Base-by-base conservation (phyloP, 164 flowering plant species). In the Umbellularia californica region DNA sequence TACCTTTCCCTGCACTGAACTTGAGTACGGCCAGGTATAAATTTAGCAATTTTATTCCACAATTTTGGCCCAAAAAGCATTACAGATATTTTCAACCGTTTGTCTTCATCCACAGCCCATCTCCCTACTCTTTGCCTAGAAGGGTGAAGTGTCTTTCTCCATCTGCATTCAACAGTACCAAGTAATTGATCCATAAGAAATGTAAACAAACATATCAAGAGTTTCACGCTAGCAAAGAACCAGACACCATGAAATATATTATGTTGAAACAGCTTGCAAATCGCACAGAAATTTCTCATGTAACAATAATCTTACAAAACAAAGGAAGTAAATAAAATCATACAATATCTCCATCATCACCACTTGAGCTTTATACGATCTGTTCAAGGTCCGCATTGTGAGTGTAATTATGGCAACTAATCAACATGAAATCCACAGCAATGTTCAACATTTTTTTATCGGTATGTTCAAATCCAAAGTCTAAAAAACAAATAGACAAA, bases 1-100 rank as follows among this genome's bases (percentile, higher is more conserved):
- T 87, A 94, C 99, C 99, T 95, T 81, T 93, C 99, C 83, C 99
- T 85, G 78, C 99, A 95, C 69, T 92, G 97, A 41, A 78, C 90
- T 80, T 88, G 94, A 52, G 90, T 90, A 60, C 99, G 85, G 47
- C 99, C 98, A 30, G 90, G 95, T 63, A 95, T 89, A 83, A 83
- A 90, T 65, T 87, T 72, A 77, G 97, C 91, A 74, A 90, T 88
- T 81, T 87, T 91, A 13, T 75, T 80, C 99, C 98, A 95, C 74
- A 81, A 80, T 84, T 88, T 91, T n/a, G 87, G 78, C 27, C 98
- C 97, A 80, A 92, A 86, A 68, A 93, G 85, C 82, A 77, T 83
- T 66, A 90, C 92, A 75, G 98, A 89, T 27, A 92, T 88, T 84
- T 81, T 93, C 84, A 95, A 76, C 76, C 83, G 89, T 77, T 88